Base-by-base conservation (phyloP, 78 protist species). In the Bigelowiella natans region DNA sequence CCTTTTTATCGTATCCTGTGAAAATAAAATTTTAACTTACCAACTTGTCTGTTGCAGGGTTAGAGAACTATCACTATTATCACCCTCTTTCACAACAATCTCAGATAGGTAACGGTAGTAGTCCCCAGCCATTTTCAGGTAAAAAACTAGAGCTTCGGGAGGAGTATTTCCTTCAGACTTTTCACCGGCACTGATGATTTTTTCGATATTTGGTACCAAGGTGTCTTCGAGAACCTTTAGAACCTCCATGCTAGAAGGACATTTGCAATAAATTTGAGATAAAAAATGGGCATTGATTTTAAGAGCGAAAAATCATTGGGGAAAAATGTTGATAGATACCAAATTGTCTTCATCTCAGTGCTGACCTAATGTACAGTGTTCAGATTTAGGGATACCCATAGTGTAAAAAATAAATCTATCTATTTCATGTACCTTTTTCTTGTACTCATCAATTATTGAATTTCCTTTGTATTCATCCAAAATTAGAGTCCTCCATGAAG, bases 401-500 rank as follows among this genome's bases (percentile, higher is more conserved):
- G n/a, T n/a, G n/a, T n/a, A n/a, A n/a, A n/a, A n/a, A n/a, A n/a
- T n/a, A n/a, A n/a, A 51, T 51, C 18, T 7, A 18, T 26, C 7
- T 26, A 51, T 51, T 51, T 51, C 34, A 51, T 51, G 7, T 18
- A 51, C 73, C 73, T 89, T 88, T 28, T 30, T 85, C 37, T 37
- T 92, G 97, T 96, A 96, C 92, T 85, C 95, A 85, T 89, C 39
- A 92, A 95, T 93, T 36, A 86, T 86, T 63, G 89, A 82, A 0
- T 94, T 87, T 85, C 85, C 88, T 39, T 51, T 51, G 18, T 51
- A 51, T 18, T 51, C 73, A 51, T 51, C 73, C 7, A 97, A 94
- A 38, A 96, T 92, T 39, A 97, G 88, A 83, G 97, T 96, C n/a
- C 99, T 92, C 99, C 99, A 97, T 40, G 99, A 93, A 7, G 99